A percentile compares a stretch with the other conserved stretches of the same genome.
Conservation (phyloP, 148 eudicot genomes). For the Silene uniflora region DNA sequence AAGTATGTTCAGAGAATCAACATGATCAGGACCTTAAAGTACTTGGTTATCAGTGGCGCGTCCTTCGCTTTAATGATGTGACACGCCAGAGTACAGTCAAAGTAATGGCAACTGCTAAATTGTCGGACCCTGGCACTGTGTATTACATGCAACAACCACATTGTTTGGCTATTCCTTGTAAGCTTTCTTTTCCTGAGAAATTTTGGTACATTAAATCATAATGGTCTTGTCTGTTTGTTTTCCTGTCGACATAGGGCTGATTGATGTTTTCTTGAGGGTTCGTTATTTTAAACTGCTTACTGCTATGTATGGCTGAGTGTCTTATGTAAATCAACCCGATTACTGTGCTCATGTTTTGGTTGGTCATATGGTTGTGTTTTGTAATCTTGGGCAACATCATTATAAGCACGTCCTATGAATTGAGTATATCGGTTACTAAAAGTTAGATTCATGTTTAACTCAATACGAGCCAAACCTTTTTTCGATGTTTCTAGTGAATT, state of each 20-base stretch:
- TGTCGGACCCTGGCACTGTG: conserved; percentile 56
- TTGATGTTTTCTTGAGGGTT: neutral
- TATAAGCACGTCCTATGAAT: no score
- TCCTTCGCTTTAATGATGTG: conserved; percentile 77
- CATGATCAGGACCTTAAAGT: conserved; percentile 40
- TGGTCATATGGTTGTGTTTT: neutral
- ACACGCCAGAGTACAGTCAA: conserved; percentile 92
- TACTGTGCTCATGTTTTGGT: neutral
- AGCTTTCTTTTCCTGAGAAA: conserved; percentile 12
- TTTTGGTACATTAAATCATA: conserved; percentile 5
- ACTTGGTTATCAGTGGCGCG: conserved; percentile 90
- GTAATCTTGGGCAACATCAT: no score
- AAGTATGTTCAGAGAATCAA: conserved; percentile 40
- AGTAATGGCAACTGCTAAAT: conserved; percentile 62
- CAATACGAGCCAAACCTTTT: neutral
- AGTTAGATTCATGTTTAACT: neutral
- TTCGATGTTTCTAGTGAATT: neutral
- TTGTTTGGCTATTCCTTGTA: conserved; percentile 94
- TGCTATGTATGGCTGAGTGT: neutral
- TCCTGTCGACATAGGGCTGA: neutral
- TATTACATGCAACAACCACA: conserved; percentile 68
- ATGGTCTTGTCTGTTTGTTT: neutral
- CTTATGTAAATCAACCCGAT: neutral
- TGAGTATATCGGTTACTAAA: neutral
- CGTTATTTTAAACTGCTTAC: neutral